A percentile compares a stretch with the other conserved stretches of the same genome.
phyloP scores from a whole-genome alignment of 805 yeast species.

The Zygoascus tannicola region DNA sequence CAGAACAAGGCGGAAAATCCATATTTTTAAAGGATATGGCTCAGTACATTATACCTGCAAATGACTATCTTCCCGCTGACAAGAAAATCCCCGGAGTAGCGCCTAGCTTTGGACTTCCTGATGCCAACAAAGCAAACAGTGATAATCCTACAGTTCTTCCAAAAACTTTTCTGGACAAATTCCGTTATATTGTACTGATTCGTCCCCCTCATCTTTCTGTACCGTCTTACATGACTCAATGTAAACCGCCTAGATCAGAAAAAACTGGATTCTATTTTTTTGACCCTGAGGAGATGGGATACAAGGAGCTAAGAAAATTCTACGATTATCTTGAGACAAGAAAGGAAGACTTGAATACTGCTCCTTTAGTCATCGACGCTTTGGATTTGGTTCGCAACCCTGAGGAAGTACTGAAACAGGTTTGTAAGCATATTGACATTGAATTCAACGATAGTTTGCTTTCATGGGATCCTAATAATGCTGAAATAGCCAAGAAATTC shows the following conservation, averaged over 20 bases:
- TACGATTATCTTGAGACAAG: constrained; percentile 13
- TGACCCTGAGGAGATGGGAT: constrained; percentile 18
- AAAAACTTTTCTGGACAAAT: constrained; percentile 9
- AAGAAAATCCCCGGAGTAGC: constrained; percentile 5
- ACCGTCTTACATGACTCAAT: constrained; percentile 20
- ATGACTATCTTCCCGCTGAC: background rate
- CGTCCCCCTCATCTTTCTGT: constrained; percentile 21
- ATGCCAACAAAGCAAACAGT: constrained; percentile 2
- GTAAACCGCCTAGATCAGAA: constrained; percentile 19
- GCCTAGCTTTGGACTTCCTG: constrained; percentile 4
- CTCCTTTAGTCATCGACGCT: constrained; percentile 19
- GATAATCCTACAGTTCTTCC: constrained; percentile 20
- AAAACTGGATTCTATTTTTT: constrained; percentile 20
- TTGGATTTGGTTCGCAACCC: constrained; percentile 16
- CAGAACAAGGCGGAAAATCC: background rate
- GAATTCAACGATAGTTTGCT: constrained; percentile 18
- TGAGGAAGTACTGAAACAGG: constrained; percentile 12
- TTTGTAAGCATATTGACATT: constrained; percentile 14
- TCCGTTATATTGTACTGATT: constrained; percentile 17
- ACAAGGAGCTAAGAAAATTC: constrained; percentile 17
- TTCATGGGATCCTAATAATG: constrained; percentile 16
- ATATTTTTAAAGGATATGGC: constrained; percentile 23
- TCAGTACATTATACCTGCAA: constrained; percentile 21
- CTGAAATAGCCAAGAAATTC: constrained; percentile 13
- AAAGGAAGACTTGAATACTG: background rate